Evolutionary conservation across 1,284 basidiomycete species (phyloP), one percentile per base, ranked within the genome.

Genomic region (Puccinia hordei): DNA sequence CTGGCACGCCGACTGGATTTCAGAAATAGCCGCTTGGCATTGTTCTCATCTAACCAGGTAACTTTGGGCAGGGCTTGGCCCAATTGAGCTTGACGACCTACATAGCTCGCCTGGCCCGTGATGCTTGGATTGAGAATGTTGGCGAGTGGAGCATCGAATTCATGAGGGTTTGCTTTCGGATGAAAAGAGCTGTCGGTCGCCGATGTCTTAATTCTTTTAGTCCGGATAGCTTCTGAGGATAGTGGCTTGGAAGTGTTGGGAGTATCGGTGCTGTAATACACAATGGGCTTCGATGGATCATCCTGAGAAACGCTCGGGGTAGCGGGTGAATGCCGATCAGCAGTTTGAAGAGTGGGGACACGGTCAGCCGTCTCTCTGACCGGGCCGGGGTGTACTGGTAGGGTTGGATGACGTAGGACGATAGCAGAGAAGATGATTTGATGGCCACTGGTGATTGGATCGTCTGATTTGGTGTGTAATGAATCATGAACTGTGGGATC

Each of bases 381-480:
- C 13, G 38, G 63, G 22, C 41, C 63, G 24, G 41, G 38, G 9
- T 55, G 61, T 10, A 17, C 17, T 22, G 33, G 44, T 24, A 24
- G 22, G 41, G 63, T n/a, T n/a, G 75, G 65, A 55, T 63, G 63
- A 19, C 51, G 75, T 24, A 77, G 22, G 30, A 77, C 35, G 19
- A 68, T 77, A 24, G 65, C 75, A 53, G 75, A 66, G 63, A 66
- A 77, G 15, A 77, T 38, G 63, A 77, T 68, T 17, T 66, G 19
- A 49, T 77, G 65, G 22, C 38, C 9, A 19, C 27, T 51, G 44
- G 17, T 53, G 22, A 77, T 68, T 30, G 30, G 27, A 38, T 69
- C 30, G 30, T 30, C 38, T 35, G 63, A 69, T 24, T 22, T 44
- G 30, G 13, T 24, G 35, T 35, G n/a, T 51, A 30, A 49, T 8